Evolutionary conservation across 2,329 filamentous ascomycete species (phyloP), one percentile per base, ranked within the genome.

Genomic region (Nothomitra cinnamomea): DNA sequence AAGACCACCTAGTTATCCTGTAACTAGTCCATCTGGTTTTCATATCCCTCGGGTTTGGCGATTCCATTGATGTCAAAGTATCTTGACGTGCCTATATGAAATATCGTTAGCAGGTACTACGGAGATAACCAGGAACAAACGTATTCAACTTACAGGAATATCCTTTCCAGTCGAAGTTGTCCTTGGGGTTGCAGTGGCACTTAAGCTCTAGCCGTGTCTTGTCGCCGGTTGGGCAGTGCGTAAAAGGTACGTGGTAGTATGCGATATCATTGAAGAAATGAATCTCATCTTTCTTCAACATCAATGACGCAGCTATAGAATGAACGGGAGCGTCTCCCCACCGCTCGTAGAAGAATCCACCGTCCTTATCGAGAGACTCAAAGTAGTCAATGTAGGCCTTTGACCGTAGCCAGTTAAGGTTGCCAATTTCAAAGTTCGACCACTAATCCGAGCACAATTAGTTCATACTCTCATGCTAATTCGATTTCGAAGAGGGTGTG

Each of bases 191-290:
- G 72, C 92, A 98, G 69, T 89, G 84, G 69, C 92, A 98, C 66
- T 86, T 89, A 60, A 90, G 79, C 60, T 95, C 83, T 54, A 89
- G 68, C 59, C 89, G 80, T 53, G 78, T 80, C 70, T 95, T 77
- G 70, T 96, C 87, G 53, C 84, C 85, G 0, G 88, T 95, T 1
- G 92, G 92, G 69, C 92, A 98, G 70, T 98, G 92, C 3, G 89
- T 96, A 67, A 98, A 98, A 21, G 92, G 92, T 22, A 95, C 85
- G 66, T 98, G 92, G 70, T 88, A 95, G 70, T 98, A 98, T 56
- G 87, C 90, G 62, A 98, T 98, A 64, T 98, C 90, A 69, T 98
- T 87, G 75, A 96, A 98, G 74, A 98, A 98, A 68, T 98, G 92
- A 57, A 98, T 81, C 67, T 98, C 82, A 51, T 92, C 85, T 73